A percentile compares a stretch with the other conserved stretches of the same genome.
Conservation (phyloP, 1,284 basidiomycete species). For the Boletus sp. region DNA sequence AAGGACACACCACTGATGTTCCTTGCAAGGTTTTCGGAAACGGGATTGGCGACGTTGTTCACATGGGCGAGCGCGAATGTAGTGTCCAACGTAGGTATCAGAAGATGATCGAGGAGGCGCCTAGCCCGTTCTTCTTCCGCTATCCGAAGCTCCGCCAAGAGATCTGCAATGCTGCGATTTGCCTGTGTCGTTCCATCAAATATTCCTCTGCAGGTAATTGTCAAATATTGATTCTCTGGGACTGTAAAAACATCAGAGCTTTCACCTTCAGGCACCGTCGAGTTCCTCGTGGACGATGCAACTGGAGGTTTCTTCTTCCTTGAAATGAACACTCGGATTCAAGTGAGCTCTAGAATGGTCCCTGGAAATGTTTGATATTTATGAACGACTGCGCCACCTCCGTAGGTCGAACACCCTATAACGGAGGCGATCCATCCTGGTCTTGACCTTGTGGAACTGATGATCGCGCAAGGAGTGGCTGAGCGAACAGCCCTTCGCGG, state of each 20-base stretch:
- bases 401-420: constrained; percentile 65
- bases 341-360: constrained; percentile 35
- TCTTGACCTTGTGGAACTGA: constrained; percentile 64
- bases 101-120: constrained; percentile 71
- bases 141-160: constrained; percentile 41
- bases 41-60: constrained; percentile 52
- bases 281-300: constrained; percentile 61
- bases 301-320: constrained; percentile 63
- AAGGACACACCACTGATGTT: not conserved
- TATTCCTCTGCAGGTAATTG: constrained; percentile 55
- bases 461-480: constrained; percentile 54
- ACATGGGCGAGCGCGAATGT: constrained; percentile 71
- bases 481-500: constrained; percentile 27
- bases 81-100: constrained; percentile 69
- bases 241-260: not conserved
- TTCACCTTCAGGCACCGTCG: constrained; percentile 54
- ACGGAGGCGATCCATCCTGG: constrained; percentile 57
- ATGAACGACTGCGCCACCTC: not conserved
- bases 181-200: constrained; percentile 46
- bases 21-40: constrained; percentile 57
- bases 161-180: constrained; percentile 53
- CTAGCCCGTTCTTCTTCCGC: constrained; percentile 47
- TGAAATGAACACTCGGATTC: constrained; percentile 72
- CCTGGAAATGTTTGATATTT: not conserved
- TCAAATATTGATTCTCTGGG: not conserved